These are phyloP conservation scores for Colletotrichum cuscutae DNA, from an alignment of 2,329 filamentous ascomycete genomes.

Conservation along the genomic window DNA sequence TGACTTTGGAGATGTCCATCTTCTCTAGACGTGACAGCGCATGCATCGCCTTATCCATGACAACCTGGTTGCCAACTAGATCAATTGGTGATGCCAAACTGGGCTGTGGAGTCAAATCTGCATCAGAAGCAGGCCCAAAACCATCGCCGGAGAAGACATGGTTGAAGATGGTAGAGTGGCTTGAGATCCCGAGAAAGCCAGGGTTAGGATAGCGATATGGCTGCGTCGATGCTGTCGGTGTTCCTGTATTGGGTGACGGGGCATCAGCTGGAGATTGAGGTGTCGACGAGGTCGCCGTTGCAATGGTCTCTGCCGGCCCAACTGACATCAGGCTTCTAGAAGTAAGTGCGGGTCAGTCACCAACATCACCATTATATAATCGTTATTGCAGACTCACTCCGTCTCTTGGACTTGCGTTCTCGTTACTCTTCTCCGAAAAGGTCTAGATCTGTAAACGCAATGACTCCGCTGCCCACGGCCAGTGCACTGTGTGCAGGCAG, in stretches of 20 bases:
- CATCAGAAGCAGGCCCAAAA: neutral
- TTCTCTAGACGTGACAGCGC: neutral
- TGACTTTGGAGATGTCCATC: neutral
- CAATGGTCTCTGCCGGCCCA: neutral
- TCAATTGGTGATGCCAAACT: neutral
- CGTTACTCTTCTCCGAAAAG: slow-evolving; percentile 19
- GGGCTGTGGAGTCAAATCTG: neutral
- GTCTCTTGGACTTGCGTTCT: neutral
- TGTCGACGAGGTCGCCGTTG: neutral
- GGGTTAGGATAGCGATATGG: neutral
- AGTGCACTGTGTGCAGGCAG: slow-evolving; percentile 41
- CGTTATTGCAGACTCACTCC: neutral
- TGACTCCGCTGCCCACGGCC: slow-evolving; percentile 20
- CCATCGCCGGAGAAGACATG: neutral
- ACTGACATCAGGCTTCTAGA: neutral
- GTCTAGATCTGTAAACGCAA: slow-evolving; percentile 36
- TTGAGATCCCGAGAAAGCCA: neutral
- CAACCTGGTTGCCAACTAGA: neutral
- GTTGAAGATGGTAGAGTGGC: neutral
- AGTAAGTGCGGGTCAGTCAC: neutral
- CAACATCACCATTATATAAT: neutral
- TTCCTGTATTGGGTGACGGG: neutral
- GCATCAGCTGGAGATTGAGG: neutral
- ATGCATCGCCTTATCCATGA: slow-evolving; percentile 2
- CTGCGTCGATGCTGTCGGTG: neutral